Evolutionary conservation across 805 yeast genomes (phyloP).

Genomic region (Saccharomycopsis sp.): DNA sequence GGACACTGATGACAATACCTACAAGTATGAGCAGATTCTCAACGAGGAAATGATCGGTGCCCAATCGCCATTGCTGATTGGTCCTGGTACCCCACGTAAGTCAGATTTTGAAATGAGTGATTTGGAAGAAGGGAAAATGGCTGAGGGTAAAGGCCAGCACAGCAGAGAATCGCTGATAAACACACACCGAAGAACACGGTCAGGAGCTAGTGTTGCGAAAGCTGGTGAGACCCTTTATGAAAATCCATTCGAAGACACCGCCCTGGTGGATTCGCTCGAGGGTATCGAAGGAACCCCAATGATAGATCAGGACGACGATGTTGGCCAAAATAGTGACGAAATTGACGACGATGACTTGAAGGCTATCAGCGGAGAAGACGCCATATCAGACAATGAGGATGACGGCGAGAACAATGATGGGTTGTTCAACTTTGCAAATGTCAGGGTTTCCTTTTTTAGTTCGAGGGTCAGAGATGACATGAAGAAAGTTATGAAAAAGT

Average conservation of each 20-base stretch:
- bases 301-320: too few relatives aligned
- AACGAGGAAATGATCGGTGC: constrained; percentile 17
- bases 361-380: background rate
- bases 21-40: constrained; percentile 14
- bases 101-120: background rate
- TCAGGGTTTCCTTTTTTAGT: constrained; percentile 15
- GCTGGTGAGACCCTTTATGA: too few relatives aligned
- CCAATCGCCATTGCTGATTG: constrained; percentile 6
- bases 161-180: too few relatives aligned
- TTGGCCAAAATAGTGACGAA: too few relatives aligned
- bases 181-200: too few relatives aligned
- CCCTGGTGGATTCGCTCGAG: background rate
- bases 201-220: too few relatives aligned
- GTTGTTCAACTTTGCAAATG: constrained; percentile 2
- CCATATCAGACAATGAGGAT: background rate
- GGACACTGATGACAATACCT: constrained; percentile 5
- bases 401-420: background rate
- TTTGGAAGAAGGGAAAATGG: background rate
- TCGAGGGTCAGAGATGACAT: constrained; percentile 10
- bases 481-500: constrained; percentile 13
- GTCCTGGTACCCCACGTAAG: constrained; percentile 7
- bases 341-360: too few relatives aligned
- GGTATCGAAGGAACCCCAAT: background rate
- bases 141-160: too few relatives aligned
- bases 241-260: background rate